Percentiles rank a stretch among this genome's conserved stretches.
Conservation (phyloP, 2,329 filamentous ascomycete genomes). For the Rasamsonia emersonii region DNA sequence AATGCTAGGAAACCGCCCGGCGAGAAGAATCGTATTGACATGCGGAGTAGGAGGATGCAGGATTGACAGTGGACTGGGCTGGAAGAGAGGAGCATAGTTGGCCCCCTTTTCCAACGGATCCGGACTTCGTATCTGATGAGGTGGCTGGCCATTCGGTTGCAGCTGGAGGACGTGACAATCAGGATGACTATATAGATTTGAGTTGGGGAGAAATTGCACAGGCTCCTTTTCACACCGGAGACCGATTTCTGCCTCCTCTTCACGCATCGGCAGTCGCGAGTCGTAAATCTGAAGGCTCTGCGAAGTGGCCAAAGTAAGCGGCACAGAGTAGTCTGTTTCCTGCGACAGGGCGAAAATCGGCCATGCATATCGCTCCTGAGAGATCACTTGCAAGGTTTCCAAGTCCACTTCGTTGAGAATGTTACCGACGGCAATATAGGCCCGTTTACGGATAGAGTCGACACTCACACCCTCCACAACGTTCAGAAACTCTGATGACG, state of each 20-base stretch:
- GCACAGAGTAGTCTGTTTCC: slow-evolving; percentile 54
- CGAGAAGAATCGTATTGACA: slow-evolving; percentile 75
- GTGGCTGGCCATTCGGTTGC: slow-evolving; percentile 24
- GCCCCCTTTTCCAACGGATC: slow-evolving; percentile 26
- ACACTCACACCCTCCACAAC: slow-evolving; percentile 78
- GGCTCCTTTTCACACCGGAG: slow-evolving; percentile 24
- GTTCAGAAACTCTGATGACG: slow-evolving; percentile 27
- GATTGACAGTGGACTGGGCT: slow-evolving; percentile 75
- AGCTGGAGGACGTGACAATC: slow-evolving; percentile 25
- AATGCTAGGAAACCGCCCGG: slow-evolving; percentile 80
- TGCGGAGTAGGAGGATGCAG: slow-evolving; percentile 61
- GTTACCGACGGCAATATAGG: slow-evolving; percentile 72
- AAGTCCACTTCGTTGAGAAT: slow-evolving; percentile 76
- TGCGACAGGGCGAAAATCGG: slow-evolving; percentile 73
- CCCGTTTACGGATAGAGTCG: slow-evolving; percentile 57
- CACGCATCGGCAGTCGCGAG: slow-evolving; percentile 42
- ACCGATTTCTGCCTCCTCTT: slow-evolving; percentile 27
- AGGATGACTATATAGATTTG: slow-evolving; percentile 22
- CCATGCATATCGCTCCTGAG: slow-evolving; percentile 65
- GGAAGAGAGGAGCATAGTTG: slow-evolving; percentile 62
- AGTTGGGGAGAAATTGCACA: slow-evolving; percentile 17
- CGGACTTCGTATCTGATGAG: slow-evolving; percentile 30
- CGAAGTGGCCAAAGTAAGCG: slow-evolving; percentile 77
- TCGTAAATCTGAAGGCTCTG: slow-evolving; percentile 77
- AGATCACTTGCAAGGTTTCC: slow-evolving; percentile 59